Evolutionary conservation across 331 rosid species (phyloP).

Genomic region (Cydonia oblonga): DNA sequence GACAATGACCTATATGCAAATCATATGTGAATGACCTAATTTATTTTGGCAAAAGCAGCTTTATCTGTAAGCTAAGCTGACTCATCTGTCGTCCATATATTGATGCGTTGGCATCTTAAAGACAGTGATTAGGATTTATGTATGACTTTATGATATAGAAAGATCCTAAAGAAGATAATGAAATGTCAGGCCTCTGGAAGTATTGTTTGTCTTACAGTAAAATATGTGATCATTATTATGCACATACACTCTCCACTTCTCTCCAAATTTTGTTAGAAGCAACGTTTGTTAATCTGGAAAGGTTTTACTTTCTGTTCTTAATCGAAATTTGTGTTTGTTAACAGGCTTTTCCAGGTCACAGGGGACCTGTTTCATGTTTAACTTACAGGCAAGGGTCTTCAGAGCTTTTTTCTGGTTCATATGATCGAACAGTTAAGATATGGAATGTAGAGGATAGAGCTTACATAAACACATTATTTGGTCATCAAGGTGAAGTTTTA

Average conservation of each 20-base stretch:
- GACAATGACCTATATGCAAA: not conserved
- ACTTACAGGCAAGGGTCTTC: conserved; percentile 83
- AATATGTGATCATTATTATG: not conserved
- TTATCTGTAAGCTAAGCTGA: not conserved
- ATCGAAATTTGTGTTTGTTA: not conserved
- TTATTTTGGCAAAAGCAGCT: not conserved
- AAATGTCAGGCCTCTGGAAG: not conserved
- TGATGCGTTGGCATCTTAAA: not conserved
- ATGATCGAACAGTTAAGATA: conserved; percentile 79
- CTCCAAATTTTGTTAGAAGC: not conserved
- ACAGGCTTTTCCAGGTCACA: conserved; percentile 94
- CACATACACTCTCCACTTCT: not conserved
- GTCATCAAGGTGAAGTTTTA: conserved; percentile 84
- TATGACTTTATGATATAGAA: not conserved
- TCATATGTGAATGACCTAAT: not conserved
- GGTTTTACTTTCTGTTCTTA: not conserved
- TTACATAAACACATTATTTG: conserved; percentile 73
- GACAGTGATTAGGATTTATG: not conserved
- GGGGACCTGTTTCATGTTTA: conserved; percentile 75
- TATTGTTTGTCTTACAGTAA: not conserved
- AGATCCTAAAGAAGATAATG: too few species aligned
- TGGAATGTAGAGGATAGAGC: conserved; percentile 96
- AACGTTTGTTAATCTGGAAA: not conserved
- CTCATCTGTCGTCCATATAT: not conserved
- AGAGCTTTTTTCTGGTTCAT: conserved; percentile 92